Evolutionary conservation across 2,329 filamentous ascomycete species (phyloP).

Genomic region (Plectosphaerella cucumerina): DNA sequence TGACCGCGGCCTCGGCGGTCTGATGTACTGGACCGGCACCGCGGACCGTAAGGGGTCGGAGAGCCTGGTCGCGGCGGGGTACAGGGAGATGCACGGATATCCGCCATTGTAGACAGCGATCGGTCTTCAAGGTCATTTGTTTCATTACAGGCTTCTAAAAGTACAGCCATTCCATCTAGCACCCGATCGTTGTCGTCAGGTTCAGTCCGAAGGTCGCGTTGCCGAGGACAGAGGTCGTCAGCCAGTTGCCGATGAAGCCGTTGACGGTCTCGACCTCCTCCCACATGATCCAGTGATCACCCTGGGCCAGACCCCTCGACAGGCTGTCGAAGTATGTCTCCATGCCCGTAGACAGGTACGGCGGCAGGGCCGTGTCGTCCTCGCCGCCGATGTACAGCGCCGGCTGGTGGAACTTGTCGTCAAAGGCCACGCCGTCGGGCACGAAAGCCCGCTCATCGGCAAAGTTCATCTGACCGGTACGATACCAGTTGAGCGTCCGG

Average conservation of each 20-base stretch:
- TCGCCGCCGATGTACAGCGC: conserved; percentile 66
- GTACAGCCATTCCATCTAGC: no score
- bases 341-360: conserved; percentile 65
- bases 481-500: conserved; percentile 73
- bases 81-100: conserved; percentile 37
- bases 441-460: conserved; percentile 57
- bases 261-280: conserved; percentile 66
- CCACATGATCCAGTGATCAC: conserved; percentile 72
- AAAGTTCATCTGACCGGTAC: conserved; percentile 66
- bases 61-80: conserved; percentile 59
- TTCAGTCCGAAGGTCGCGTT: conserved; percentile 3
- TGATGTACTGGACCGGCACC: conserved; percentile 68
- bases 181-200: neutral
- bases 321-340: conserved; percentile 56
- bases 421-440: conserved; percentile 44
- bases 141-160: no score
- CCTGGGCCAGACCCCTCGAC: conserved; percentile 54
- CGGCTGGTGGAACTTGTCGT: conserved; percentile 47
- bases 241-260: conserved; percentile 8
- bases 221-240: conserved; percentile 2
- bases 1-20: conserved; percentile 49
- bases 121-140: no score
- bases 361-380: conserved; percentile 62
- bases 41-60: conserved; percentile 49
- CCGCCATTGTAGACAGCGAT: neutral